Evolutionary conservation across 1,284 basidiomycete genomes (phyloP), one percentile per base, ranked within the genome.

Genomic region (Peniophora sp.): DNA sequence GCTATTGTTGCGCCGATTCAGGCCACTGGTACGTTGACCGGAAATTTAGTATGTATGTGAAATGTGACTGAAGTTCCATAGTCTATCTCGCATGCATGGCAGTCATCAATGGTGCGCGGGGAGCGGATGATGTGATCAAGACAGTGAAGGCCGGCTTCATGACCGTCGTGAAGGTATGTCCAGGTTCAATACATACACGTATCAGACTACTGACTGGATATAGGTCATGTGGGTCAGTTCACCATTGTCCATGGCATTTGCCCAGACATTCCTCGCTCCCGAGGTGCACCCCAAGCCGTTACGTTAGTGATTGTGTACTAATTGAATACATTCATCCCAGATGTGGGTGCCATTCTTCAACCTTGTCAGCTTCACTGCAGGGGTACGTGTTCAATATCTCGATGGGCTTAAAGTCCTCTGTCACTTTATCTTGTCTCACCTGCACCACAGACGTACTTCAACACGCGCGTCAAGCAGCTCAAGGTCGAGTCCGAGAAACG

Each of bases 261-360:
- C 89, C 9, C 88, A 92, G 64, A 82, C 74, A 53, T 88, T 83
- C 64, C 65, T 93, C 27, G 76, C 88, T 14, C 73, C 81, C 5
- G 82, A 88, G 65, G 79, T 83, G 53, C 52, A 70, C 60, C 3
- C 24, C 44, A 20, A 15, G 34, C 11, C 32, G 24, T 20, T 27
- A 9, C 27, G 20, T 47, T 44, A 20, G 47, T 18, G 18, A 10
- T 36, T 23, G 32, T 32, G 34, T 42, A 32, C 47, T 53, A 34
- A 46, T 42, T 41, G 48, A n/a, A n/a, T n/a, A n/a, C n/a, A n/a
- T n/a, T n/a, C 20, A 52, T 34, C 42, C 24, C 51, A 83, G 81
- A 71, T 86, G 35, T 88, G 85, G 85, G 81, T 85, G 1, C 82
- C 83, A 1, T 89, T 83, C 72, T 87, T 88, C 74, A 86, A 83